Evolutionary conservation across 352 stramenopile species (phyloP).

Genomic region (Phytopythium aichiense): DNA sequence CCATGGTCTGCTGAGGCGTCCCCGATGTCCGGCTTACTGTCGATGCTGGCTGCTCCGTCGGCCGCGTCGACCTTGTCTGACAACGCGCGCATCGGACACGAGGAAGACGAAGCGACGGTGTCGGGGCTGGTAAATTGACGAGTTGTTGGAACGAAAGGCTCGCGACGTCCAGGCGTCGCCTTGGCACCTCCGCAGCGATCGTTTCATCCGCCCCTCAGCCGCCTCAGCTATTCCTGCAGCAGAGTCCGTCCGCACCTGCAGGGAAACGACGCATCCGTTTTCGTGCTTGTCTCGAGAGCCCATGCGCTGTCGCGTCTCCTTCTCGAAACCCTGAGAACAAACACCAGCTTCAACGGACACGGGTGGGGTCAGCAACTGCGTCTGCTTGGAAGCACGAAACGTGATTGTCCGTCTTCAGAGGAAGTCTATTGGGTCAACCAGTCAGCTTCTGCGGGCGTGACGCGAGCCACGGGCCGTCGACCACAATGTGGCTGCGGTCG

Average conservation of each 20-base stretch:
- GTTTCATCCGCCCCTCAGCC: too few relatives aligned
- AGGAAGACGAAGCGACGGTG: background rate
- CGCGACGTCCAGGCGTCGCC: too few relatives aligned
- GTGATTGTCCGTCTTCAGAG: background rate
- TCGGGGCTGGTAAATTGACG: too few relatives aligned
- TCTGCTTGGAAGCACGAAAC: background rate
- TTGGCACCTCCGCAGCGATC: too few relatives aligned
- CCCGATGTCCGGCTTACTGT: background rate
- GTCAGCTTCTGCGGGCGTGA: constrained; percentile 14
- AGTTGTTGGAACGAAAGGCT: too few relatives aligned
- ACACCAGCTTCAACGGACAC: background rate
- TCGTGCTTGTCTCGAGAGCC: too few relatives aligned
- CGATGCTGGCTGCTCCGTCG: background rate
- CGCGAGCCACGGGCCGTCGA: constrained; percentile 49
- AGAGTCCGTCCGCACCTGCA: too few relatives aligned
- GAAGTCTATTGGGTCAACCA: background rate
- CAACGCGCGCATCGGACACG: background rate
- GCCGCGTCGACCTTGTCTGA: background rate
- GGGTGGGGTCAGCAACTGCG: background rate
- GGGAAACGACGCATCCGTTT: too few relatives aligned
- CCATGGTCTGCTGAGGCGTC: background rate
- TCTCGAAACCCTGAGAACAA: background rate
- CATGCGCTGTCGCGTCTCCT: background rate
- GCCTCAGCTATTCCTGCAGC: too few relatives aligned
- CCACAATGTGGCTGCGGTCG: constrained; percentile 25